Conservation (phyloP, 495 filamentous ascomycete species). For the Neurospora terricola region DNA sequence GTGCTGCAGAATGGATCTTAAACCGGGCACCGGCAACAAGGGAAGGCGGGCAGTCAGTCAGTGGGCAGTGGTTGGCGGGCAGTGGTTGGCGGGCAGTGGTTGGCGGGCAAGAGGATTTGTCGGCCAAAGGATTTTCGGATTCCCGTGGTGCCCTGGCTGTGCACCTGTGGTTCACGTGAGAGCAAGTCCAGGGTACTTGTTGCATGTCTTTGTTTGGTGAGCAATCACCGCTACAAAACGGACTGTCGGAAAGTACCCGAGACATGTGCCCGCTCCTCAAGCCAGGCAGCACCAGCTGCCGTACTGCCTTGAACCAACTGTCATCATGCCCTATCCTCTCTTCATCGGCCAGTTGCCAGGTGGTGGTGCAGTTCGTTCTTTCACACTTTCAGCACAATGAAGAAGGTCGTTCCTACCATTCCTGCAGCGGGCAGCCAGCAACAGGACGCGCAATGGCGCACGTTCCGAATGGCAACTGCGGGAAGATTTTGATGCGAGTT, state of each 20-base stretch:
- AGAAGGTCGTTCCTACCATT: not conserved
- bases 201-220: not conserved
- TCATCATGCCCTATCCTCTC: not conserved
- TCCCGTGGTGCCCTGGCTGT: not conserved
- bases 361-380: not conserved
- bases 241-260: not conserved
- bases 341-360: not conserved
- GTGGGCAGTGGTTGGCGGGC: not conserved
- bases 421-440: not conserved
- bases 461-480: not conserved
- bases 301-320: not conserved
- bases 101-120: not conserved
- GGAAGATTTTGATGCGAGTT: not conserved
- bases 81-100: not conserved
- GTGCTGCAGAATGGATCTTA: not conserved
- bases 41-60: not conserved
- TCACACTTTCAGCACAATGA: not conserved
- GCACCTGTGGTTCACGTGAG: not conserved
- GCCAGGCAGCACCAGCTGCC: not conserved
- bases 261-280: not conserved
- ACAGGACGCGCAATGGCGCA: not conserved
- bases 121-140: not conserved
- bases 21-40: not conserved
- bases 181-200: not conserved
- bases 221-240: not conserved